These are phyloP conservation scores for Asterionellopsis glacialis DNA, from an alignment of 108 stramenopile species.

Conservation along the genomic window DNA sequence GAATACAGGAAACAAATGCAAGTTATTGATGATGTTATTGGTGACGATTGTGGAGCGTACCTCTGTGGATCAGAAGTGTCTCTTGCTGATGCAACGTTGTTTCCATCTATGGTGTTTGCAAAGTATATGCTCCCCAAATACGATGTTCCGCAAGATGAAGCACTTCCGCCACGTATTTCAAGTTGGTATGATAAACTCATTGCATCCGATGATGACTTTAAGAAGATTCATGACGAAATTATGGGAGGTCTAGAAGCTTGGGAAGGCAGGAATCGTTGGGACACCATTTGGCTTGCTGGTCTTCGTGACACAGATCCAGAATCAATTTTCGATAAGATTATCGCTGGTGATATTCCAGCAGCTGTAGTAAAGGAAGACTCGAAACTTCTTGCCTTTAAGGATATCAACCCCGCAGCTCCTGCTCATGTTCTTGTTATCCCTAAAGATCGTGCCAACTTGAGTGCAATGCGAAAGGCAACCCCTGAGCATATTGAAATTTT, in stretches of 20 bases:
- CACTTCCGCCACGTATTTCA: constrained; percentile 50
- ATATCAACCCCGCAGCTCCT: constrained; percentile 93
- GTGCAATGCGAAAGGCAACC: constrained; percentile 75
- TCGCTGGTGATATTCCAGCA: constrained; percentile 88
- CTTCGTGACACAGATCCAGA: constrained; percentile 62
- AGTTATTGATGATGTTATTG: constrained; percentile 66
- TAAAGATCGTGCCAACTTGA: constrained; percentile 89
- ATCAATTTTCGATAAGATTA: constrained; percentile 96
- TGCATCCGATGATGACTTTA: constrained; percentile 50
- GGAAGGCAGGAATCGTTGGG: constrained; percentile 78
- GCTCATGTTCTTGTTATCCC: constrained; percentile 97
- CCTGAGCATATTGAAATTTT: constrained; percentile 88
- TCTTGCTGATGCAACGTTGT: constrained; percentile 89
- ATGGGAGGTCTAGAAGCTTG: constrained; percentile 32
- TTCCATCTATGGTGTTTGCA: constrained; percentile 85
- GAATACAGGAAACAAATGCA: constrained; percentile 73
- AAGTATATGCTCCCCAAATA: constrained; percentile 91
- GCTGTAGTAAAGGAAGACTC: constrained; percentile 92
- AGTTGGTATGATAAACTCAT: constrained; percentile 65
- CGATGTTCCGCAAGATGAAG: constrained; percentile 28
- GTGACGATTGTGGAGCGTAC: constrained; percentile 36
- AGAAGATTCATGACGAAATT: constrained; percentile 72
- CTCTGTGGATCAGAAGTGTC: constrained; percentile 88
- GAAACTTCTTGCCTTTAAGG: constrained; percentile 91
- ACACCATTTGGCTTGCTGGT: constrained; percentile 74